These are phyloP conservation scores for Moesziomyces aphidis DNA, from an alignment of 1,284 basidiomycete species.

Conservation along the genomic window DNA sequence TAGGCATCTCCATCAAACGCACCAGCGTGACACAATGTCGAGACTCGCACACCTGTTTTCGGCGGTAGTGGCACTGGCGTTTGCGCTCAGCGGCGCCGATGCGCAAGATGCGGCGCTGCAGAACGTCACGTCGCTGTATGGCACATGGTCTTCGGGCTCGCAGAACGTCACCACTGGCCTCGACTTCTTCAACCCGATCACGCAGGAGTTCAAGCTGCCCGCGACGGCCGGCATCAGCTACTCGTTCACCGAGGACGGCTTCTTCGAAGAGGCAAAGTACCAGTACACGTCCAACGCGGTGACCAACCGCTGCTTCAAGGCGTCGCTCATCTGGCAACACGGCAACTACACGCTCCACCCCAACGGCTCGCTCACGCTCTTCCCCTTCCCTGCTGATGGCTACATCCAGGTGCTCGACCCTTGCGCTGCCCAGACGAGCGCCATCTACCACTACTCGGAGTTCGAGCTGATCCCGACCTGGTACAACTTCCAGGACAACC, in stretches of 20 bases:
- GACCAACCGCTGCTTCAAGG: conserved; percentile 61
- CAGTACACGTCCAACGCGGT: conserved; percentile 55
- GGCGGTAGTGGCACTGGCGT: conserved; percentile 9
- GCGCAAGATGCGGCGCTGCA: conserved; percentile 24
- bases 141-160: conserved; percentile 63
- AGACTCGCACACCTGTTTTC: conserved; percentile 10
- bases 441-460: conserved; percentile 52
- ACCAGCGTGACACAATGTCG: conserved; percentile 3
- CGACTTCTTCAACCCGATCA: conserved; percentile 65
- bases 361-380: conserved; percentile 57
- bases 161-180: conserved; percentile 60
- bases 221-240: conserved; percentile 59
- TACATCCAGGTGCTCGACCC: conserved; percentile 58
- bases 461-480: conserved; percentile 55
- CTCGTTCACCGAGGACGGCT: conserved; percentile 64
- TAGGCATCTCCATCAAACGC: too few relatives aligned
- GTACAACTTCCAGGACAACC: conserved; percentile 55
- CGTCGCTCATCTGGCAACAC: conserved; percentile 65
- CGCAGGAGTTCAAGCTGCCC: conserved; percentile 58
- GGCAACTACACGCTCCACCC: conserved; percentile 59
- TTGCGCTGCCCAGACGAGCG: conserved; percentile 51
- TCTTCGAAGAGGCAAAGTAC: conserved; percentile 59
- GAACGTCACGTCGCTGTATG: conserved; percentile 47
- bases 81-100: not conserved
- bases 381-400: conserved; percentile 59